These are phyloP conservation scores for Creolimax fragrantissima DNA, from an alignment of 78 protist species.

Conservation along the genomic window DNA sequence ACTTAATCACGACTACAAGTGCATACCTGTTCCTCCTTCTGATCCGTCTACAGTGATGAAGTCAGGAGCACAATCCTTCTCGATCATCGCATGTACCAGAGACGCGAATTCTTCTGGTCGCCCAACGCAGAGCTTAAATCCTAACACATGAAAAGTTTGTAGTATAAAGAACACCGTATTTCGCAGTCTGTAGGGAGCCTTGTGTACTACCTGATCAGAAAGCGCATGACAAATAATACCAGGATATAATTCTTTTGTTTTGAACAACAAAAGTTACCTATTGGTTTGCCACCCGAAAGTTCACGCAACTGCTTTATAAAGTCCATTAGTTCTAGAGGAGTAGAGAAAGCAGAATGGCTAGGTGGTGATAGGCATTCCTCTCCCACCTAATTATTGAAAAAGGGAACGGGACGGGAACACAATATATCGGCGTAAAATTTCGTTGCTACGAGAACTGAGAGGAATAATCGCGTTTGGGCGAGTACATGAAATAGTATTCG, in stretches of 20 bases:
- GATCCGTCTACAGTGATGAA: slow-evolving; percentile 18
- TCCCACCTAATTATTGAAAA: neutral
- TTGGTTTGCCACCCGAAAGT: slow-evolving; percentile 2
- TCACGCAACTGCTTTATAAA: slow-evolving; percentile 5
- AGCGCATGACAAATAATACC: too few relatives aligned
- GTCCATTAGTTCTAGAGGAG: neutral
- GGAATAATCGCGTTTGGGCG: too few relatives aligned
- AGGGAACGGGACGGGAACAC: neutral
- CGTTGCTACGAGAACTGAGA: too few relatives aligned
- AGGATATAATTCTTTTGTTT: too few relatives aligned
- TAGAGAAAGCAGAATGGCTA: neutral
- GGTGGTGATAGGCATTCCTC: slow-evolving; percentile 2
- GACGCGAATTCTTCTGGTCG: slow-evolving; percentile 16
- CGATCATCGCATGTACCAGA: neutral
- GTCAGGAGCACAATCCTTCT: neutral
- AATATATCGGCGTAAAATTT: too few relatives aligned
- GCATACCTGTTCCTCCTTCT: slow-evolving; percentile 23
- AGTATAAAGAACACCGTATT: too few relatives aligned
- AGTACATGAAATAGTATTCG: too few relatives aligned
- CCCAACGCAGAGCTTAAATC: slow-evolving; percentile 14
- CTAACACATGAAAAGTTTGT: too few relatives aligned
- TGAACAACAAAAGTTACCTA: too few relatives aligned
- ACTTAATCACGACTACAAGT: too few relatives aligned
- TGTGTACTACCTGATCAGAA: too few relatives aligned
- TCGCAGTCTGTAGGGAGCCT: too few relatives aligned